Evolutionary conservation across 2,329 filamentous ascomycete species (phyloP).

Genomic region (Daldinia sp.): DNA sequence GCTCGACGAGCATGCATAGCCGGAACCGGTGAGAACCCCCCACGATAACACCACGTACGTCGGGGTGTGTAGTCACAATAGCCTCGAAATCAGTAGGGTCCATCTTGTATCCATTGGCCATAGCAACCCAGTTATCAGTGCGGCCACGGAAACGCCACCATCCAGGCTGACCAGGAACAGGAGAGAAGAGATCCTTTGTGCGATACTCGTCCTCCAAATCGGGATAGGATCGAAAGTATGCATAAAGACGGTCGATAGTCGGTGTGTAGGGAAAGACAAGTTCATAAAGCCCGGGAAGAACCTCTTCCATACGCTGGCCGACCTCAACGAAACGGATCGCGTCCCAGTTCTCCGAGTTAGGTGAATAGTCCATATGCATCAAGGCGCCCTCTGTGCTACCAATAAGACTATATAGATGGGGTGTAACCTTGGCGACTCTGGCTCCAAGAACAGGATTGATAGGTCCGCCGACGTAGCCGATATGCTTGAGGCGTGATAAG

Average conservation of each 20-base stretch:
- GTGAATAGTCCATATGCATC: conserved; percentile 31
- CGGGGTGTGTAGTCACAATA: conserved; percentile 44
- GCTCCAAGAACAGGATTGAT: conserved; percentile 38
- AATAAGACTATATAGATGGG: conserved; percentile 37
- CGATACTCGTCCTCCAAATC: conserved; percentile 50
- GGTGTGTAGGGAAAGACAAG: conserved; percentile 43
- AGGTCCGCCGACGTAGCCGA: conserved; percentile 40
- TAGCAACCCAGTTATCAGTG: conserved; percentile 48
- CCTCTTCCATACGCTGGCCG: conserved; percentile 46
- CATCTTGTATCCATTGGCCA: conserved; percentile 53
- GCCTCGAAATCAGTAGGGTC: conserved; percentile 54
- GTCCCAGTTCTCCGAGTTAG: conserved; percentile 39
- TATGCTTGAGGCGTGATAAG: conserved; percentile 34
- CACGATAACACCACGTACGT: conserved; percentile 39
- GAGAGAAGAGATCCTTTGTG: conserved; percentile 54
- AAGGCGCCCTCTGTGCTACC: conserved; percentile 40
- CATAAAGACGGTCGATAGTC: conserved; percentile 33
- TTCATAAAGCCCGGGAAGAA: conserved; percentile 44
- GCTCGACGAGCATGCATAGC: conserved; percentile 42
- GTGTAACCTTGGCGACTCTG: conserved; percentile 33
- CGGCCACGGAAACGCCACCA: conserved; percentile 52
- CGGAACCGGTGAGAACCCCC: conserved; percentile 41
- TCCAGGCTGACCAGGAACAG: conserved; percentile 51
- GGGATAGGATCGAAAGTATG: conserved; percentile 45
- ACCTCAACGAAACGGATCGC: conserved; percentile 42